A percentile compares a stretch with the other conserved stretches of the same genome.
Evolutionary conservation across 495 filamentous ascomycete genomes (phyloP).

Genomic region (Sphaerosporella brunnea): DNA sequence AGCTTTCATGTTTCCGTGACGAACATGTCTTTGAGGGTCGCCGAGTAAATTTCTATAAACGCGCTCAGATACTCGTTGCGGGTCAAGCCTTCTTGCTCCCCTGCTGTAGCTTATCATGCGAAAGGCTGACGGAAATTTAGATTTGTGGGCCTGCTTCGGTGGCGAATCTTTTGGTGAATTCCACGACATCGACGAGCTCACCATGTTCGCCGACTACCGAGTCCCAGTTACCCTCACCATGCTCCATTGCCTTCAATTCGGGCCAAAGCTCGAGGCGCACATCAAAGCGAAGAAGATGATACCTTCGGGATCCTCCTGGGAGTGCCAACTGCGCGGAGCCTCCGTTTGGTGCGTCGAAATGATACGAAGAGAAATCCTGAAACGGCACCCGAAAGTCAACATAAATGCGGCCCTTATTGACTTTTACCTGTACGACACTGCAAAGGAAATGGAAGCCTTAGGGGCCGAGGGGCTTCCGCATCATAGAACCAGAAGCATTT

Average conservation of each 20-base stretch:
- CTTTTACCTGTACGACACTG: slow-evolving; percentile 88
- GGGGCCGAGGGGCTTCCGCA: slow-evolving; percentile 55
- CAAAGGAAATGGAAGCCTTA: slow-evolving; percentile 58
- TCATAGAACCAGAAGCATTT: slow-evolving; percentile 85
- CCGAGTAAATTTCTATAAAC: slow-evolving; percentile 70
- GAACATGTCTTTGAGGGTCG: slow-evolving; percentile 52
- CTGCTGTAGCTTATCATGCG: no score
- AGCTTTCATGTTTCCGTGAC: slow-evolving; percentile 78
- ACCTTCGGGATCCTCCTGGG: slow-evolving; percentile 56
- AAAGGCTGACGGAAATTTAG: slow-evolving; percentile 25
- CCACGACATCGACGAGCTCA: slow-evolving; percentile 79
- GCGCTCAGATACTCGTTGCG: slow-evolving; percentile 87
- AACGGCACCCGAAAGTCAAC: slow-evolving; percentile 43
- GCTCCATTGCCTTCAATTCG: slow-evolving; percentile 67
- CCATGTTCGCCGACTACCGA: slow-evolving; percentile 97
- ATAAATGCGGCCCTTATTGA: slow-evolving; percentile 57
- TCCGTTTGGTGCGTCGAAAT: slow-evolving; percentile 91
- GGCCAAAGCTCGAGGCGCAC: slow-evolving; percentile 53
- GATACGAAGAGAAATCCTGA: slow-evolving; percentile 64
- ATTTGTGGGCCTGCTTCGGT: slow-evolving; percentile 87
- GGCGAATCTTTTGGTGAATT: slow-evolving; percentile 67
- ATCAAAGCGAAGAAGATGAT: slow-evolving; percentile 46
- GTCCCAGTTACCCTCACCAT: slow-evolving; percentile 83
- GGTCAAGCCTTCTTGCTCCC: no score
- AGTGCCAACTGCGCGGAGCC: slow-evolving; percentile 73